A percentile compares a stretch with the other conserved stretches of the same genome.
Evolutionary conservation across 2,329 filamentous ascomycete species (phyloP).

Genomic region (Cryphonectria parasitica): DNA sequence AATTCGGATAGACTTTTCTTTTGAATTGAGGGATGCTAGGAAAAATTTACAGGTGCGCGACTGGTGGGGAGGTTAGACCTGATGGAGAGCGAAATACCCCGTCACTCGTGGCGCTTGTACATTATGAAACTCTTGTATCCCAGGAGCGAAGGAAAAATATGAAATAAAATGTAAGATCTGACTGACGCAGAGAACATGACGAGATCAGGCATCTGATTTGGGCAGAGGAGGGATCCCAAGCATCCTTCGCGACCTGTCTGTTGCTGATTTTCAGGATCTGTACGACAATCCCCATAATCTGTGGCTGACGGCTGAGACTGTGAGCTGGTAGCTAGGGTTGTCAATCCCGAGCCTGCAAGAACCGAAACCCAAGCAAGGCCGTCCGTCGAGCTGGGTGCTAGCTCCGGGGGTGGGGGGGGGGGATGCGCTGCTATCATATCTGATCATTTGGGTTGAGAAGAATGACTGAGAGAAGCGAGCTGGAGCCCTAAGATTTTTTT

Average conservation of each 20-base stretch:
- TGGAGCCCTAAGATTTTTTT: not conserved
- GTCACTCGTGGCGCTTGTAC: conserved; percentile 30
- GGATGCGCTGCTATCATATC: too few species aligned
- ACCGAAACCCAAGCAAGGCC: not conserved
- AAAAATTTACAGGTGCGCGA: conserved; percentile 19
- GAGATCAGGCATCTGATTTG: not conserved
- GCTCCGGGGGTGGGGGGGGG: too few species aligned
- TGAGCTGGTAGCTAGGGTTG: not conserved
- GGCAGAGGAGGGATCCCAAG: not conserved
- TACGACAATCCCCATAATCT: not conserved
- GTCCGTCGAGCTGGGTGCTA: too few species aligned
- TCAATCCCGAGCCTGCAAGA: not conserved
- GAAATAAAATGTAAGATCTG: conserved; percentile 24
- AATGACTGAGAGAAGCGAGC: not conserved
- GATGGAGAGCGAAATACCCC: conserved; percentile 28
- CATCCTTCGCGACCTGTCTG: not conserved
- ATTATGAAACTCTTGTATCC: conserved; percentile 19
- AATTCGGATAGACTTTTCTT: conserved; percentile 30
- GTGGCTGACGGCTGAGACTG: not conserved
- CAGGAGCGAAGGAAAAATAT: conserved; percentile 1
- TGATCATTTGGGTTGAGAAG: too few species aligned
- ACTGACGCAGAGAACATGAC: conserved; percentile 2
- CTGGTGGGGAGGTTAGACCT: conserved; percentile 27
- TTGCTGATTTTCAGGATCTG: not conserved
- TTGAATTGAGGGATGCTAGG: conserved; percentile 30